Evolutionary conservation across 139 green algal genomes (phyloP).

Genomic region (Volvox reticuliferus): DNA sequence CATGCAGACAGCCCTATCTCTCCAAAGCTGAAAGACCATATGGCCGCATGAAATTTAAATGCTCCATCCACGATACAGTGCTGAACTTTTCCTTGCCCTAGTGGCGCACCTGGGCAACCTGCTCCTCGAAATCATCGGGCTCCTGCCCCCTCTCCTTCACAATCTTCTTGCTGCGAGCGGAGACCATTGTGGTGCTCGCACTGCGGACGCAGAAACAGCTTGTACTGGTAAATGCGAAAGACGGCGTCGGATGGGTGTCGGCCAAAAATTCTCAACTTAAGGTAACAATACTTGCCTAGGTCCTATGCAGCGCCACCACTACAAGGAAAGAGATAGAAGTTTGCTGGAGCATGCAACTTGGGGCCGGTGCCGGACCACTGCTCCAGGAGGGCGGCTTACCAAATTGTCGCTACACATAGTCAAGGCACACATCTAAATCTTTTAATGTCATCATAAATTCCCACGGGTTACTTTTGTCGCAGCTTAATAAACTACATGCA

Average conservation of each 20-base stretch:
- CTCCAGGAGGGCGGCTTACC: too few relatives aligned
- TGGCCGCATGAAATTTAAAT: too few relatives aligned
- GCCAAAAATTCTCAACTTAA: not conserved
- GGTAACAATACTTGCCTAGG: constrained; percentile 9
- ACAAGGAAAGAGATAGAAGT: constrained; percentile 27
- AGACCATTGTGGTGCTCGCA: constrained; percentile 62
- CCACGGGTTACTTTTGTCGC: too few relatives aligned
- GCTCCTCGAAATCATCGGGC: constrained; percentile 97
- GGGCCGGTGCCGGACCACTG: too few relatives aligned
- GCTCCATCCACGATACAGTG: not conserved
- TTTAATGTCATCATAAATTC: too few relatives aligned
- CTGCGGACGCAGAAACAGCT: constrained; percentile 7
- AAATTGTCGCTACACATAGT: too few relatives aligned
- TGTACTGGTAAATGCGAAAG: not conserved
- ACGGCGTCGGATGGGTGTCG: not conserved
- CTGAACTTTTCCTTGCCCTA: not conserved
- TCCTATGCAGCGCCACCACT: constrained; percentile 9
- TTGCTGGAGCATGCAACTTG: too few relatives aligned
- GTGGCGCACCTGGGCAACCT: constrained; percentile 93
- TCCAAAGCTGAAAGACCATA: too few relatives aligned
- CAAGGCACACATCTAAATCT: too few relatives aligned
- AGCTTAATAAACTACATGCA: too few relatives aligned
- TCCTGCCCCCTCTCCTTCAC: constrained; percentile 95
- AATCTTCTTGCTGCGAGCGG: constrained; percentile 97
- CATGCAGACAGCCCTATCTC: not conserved